Base-by-base conservation (phyloP, 495 filamentous ascomycete species). In the Podospora appendiculata region DNA sequence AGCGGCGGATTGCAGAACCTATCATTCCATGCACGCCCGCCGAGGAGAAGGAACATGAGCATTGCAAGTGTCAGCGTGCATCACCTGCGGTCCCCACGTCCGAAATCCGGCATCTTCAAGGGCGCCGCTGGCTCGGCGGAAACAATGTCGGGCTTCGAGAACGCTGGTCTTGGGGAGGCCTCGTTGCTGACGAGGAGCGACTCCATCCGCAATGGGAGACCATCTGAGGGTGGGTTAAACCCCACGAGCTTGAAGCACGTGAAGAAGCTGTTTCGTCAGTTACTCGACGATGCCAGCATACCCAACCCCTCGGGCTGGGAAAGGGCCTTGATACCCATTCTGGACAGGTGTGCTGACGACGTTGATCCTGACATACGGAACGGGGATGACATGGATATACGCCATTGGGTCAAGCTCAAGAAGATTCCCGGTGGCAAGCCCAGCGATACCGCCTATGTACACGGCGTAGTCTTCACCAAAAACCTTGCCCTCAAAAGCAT, bases 391-490 rank as follows among this genome's bases (percentile, higher is more conserved):
- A 96, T 97, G 70, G 92, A 99, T 65, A 96, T 99, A 54, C 82
- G 93, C n/a, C 92, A 97, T 60, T 99, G 96, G 61, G 86, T 99
- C 42, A 99, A 99, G 67, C 70, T 99, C 17, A 99, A 99, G 61
- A 94, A 94, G 63, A 90, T 96, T 6, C 86, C 90, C 1, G 91
- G 92, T 16, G 93, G 90, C 32, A 81, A 78, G 47, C 93, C 93
- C 40, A 82, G 87, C 14, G 94, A 99, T 68, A 97, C 93, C 4
- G 82, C 83, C 9, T 97, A 97, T 65, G 85, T 99, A 32, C 94
- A 93, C 33, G 94, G 94, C 0, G 83, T 99, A 11, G 91, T 96
- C 9, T 99, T 97, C 69, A 90, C 88, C 32, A 97, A 99, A 58
- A 97, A 99, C 57, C 70, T 99, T 32, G 94, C 93, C 0, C 73